These are phyloP conservation scores for Mycena galericulata DNA, from an alignment of 768 basidiomycete genomes.

Conservation along the genomic window DNA sequence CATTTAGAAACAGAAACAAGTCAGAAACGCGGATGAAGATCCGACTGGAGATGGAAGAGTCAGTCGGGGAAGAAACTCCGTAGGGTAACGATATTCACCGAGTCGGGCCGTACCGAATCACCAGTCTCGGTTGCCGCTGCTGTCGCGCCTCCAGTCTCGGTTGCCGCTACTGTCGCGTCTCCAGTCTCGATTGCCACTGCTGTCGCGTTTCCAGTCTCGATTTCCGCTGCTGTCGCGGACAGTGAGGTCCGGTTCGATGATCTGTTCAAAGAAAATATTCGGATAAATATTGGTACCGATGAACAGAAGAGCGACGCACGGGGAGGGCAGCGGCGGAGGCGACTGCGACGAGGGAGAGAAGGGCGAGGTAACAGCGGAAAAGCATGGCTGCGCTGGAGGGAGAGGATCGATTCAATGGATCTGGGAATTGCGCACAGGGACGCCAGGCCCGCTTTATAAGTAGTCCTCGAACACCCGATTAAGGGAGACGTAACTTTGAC, in stretches of 20 bases:
- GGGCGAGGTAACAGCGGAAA: constrained; percentile 47
- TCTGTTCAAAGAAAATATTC: constrained; percentile 26
- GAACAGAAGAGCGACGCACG: constrained; percentile 42
- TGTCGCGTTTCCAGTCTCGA: constrained; percentile 35
- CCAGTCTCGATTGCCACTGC: constrained; percentile 26
- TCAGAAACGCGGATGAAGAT: background rate
- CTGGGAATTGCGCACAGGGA: background rate
- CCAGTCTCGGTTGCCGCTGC: constrained; percentile 36
- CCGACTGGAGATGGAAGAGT: background rate
- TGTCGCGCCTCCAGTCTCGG: constrained; percentile 36
- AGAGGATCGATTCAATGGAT: constrained; percentile 31
- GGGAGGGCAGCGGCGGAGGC: constrained; percentile 52
- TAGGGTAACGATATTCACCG: constrained; percentile 18
- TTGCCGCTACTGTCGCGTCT: constrained; percentile 26
- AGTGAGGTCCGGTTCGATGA: constrained; percentile 36
- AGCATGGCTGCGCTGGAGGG: constrained; percentile 42
- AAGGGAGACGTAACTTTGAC: background rate
- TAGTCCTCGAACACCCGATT: constrained; percentile 29
- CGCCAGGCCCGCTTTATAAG: constrained; percentile 42
- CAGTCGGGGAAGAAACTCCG: background rate
- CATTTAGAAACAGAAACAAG: too few species aligned
- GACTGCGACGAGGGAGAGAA: constrained; percentile 49
- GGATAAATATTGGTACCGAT: constrained; percentile 1
- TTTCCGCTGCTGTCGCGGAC: constrained; percentile 31
- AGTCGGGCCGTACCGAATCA: constrained; percentile 23